A percentile compares a stretch with the other conserved stretches of the same genome.
Evolutionary conservation across 805 yeast species (phyloP).

Genomic region (Cyberlindnera americana): DNA sequence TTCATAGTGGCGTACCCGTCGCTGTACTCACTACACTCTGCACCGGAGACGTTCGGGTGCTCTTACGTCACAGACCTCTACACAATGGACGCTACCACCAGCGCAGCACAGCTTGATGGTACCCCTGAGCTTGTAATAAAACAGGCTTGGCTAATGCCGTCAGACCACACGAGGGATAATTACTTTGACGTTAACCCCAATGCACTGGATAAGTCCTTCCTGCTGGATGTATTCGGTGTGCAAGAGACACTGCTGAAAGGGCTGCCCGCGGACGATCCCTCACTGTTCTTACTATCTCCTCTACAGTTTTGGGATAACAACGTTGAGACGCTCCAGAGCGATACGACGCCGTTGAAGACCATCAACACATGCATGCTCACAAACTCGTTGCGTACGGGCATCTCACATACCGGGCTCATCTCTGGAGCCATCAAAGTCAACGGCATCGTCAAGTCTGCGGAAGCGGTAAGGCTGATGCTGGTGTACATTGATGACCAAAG

Average conservation of each 20-base stretch:
- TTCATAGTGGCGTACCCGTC: conserved; percentile 49
- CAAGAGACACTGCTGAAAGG: conserved; percentile 33
- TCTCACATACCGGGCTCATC: conserved; percentile 29
- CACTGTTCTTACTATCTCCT: conserved; percentile 35
- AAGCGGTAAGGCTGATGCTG: conserved; percentile 35
- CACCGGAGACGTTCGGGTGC: conserved; percentile 21
- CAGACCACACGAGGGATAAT: conserved; percentile 4
- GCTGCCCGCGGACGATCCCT: conserved; percentile 4
- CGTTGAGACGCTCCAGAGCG: conserved; percentile 26
- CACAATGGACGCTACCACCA: conserved; percentile 2
- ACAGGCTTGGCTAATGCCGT: conserved; percentile 24
- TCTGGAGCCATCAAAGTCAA: conserved; percentile 40
- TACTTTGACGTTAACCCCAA: conserved; percentile 14
- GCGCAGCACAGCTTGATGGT: conserved; percentile 2
- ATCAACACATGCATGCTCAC: conserved; percentile 30
- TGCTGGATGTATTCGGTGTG: conserved; percentile 32
- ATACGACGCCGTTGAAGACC: conserved; percentile 36
- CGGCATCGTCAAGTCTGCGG: conserved; percentile 41
- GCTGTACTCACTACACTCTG: conserved; percentile 34
- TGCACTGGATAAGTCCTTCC: conserved; percentile 35
- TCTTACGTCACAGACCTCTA: conserved; percentile 20
- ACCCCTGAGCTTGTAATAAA: conserved; percentile 21
- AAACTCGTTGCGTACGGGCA: neutral
- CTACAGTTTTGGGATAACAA: conserved; percentile 42
- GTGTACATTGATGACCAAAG: conserved; percentile 23